These are phyloP conservation scores for Amphibolis antarctica DNA, from an alignment of 106 monocot species.

Conservation along the genomic window DNA sequence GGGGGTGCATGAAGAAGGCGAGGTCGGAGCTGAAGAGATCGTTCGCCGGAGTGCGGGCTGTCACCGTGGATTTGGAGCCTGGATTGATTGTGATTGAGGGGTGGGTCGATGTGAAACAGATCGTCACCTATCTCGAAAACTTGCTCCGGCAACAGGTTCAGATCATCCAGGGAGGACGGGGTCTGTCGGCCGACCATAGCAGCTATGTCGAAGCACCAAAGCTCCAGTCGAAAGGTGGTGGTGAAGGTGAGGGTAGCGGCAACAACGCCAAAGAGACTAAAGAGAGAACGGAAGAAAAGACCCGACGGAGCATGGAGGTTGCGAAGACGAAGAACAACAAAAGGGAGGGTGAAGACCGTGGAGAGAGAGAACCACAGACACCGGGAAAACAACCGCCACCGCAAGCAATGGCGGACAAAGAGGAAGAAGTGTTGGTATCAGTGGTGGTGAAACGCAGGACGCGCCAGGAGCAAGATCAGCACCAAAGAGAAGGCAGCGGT, in stretches of 20 bases:
- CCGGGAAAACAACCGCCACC: not conserved
- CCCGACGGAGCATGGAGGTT: too few relatives aligned
- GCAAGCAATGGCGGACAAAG: not conserved
- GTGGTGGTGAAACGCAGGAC: not conserved
- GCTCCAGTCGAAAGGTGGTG: not conserved
- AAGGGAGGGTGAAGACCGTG: too few relatives aligned
- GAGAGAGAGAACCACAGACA: not conserved
- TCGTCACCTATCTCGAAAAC: not conserved
- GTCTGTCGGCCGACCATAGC: not conserved
- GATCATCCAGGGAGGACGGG: not conserved
- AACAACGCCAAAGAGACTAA: not conserved
- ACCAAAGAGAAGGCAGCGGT: not conserved
- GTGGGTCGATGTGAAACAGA: not conserved
- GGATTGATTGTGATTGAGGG: not conserved
- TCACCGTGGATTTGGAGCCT: not conserved
- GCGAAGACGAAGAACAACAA: too few relatives aligned
- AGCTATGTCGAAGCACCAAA: not conserved
- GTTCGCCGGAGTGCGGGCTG: not conserved
- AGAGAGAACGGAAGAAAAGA: too few relatives aligned
- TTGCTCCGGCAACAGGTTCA: not conserved
- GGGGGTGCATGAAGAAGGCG: not conserved
- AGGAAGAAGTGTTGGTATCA: not conserved
- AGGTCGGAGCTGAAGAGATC: not conserved
- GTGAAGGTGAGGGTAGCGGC: not conserved
- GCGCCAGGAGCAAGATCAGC: not conserved